Conservation (phyloP, 257 asterid genomes). For the Ocimum tenuiflorum region DNA sequence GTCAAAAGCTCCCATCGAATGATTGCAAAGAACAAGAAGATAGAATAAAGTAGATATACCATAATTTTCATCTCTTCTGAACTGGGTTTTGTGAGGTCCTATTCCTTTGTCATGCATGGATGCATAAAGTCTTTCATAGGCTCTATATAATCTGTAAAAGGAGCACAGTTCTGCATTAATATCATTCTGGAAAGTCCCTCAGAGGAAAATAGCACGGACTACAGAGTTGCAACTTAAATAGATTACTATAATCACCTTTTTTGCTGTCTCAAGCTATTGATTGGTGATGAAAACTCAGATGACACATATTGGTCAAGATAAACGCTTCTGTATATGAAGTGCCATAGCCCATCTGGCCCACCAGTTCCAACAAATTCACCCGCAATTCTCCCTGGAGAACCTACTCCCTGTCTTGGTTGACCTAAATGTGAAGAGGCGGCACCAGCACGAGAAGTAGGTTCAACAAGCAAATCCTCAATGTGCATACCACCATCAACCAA, state of each 20-base stretch:
- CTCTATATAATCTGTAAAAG: constrained; percentile 63
- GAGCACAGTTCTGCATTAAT: constrained; percentile 5
- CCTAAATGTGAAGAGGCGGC: constrained; percentile 52
- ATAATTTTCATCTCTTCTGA: constrained; percentile 85
- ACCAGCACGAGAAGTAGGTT: constrained; percentile 43
- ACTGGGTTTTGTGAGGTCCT: constrained; percentile 94
- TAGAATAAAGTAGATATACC: no score
- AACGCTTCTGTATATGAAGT: constrained; percentile 81
- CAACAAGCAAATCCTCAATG: constrained; percentile 64
- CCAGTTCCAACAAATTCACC: constrained; percentile 53
- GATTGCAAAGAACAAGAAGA: neutral
- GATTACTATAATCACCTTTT: constrained; percentile 49
- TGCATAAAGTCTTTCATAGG: constrained; percentile 65
- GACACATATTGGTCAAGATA: constrained; percentile 84
- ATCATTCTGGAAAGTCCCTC: neutral
- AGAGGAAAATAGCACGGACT: constrained; percentile 8
- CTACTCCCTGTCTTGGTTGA: constrained; percentile 45
- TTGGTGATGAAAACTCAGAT: constrained; percentile 83
- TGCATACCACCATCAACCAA: constrained; percentile 79
- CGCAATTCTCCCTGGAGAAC: constrained; percentile 36
- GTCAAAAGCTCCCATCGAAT: neutral
- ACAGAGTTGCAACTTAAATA: neutral
- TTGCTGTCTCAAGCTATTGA: constrained; percentile 66
- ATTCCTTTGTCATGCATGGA: constrained; percentile 81
- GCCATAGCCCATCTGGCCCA: constrained; percentile 99